Percentiles rank a stretch among this genome's conserved stretches.
These are phyloP conservation scores for Eleusine coracana DNA, from an alignment of 176 grass and related monocot species.

Conservation along the genomic window DNA sequence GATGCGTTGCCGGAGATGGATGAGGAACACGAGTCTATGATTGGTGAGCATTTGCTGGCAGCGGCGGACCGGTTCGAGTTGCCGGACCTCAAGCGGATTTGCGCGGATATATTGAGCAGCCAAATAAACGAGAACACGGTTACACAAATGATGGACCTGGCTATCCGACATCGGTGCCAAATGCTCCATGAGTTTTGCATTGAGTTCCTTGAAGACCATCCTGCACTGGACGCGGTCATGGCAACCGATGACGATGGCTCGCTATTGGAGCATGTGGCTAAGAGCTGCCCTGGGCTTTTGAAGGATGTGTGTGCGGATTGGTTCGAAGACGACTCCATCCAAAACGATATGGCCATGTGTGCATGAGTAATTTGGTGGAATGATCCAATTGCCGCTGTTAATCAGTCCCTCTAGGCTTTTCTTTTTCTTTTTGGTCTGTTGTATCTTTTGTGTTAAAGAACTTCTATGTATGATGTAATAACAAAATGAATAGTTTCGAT, in stretches of 20 bases:
- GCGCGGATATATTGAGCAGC: neutral
- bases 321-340: neutral
- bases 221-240: neutral
- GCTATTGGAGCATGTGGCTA: neutral
- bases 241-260: neutral
- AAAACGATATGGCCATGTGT: neutral
- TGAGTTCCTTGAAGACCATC: constrained; percentile 11
- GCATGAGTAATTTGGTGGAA: neutral
- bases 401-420: too few relatives aligned
- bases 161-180: neutral
- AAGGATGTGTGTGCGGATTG: constrained; percentile 2
- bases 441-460: too few relatives aligned
- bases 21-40: neutral
- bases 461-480: too few relatives aligned
- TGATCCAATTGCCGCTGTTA: too few relatives aligned
- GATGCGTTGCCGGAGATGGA: neutral
- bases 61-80: constrained; percentile 42
- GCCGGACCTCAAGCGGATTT: constrained; percentile 38
- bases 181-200: constrained; percentile 24
- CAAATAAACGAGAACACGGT: constrained; percentile 14
- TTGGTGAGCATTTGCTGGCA: neutral
- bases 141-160: neutral
- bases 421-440: too few relatives aligned
- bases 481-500: too few relatives aligned
- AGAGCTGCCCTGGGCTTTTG: neutral